phyloP scores from a whole-genome alignment of 129 eudicot genomes.

The Flaveria ramosissima region DNA sequence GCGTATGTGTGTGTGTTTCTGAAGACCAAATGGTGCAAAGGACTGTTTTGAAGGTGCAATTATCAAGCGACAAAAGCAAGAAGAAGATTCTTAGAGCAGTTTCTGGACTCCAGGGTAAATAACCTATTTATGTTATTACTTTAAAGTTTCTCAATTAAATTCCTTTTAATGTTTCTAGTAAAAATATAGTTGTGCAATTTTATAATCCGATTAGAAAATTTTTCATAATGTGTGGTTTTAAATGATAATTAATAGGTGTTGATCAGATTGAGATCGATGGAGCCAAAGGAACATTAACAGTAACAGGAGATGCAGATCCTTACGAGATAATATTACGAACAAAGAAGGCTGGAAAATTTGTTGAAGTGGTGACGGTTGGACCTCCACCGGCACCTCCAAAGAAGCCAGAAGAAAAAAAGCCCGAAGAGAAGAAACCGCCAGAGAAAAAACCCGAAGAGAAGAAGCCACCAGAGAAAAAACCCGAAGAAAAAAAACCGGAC shows the following conservation, averaged over 20 bases:
- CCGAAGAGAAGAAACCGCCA: slow-evolving; percentile 37
- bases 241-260: slow-evolving; percentile 43
- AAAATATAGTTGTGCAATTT: background rate
- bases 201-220: background rate
- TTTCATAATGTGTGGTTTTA: background rate
- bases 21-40: slow-evolving; percentile 54
- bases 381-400: slow-evolving; percentile 69
- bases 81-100: slow-evolving; percentile 62
- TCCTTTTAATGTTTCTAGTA: background rate
- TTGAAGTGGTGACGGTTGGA: slow-evolving; percentile 61
- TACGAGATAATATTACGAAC: slow-evolving; percentile 52
- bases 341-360: slow-evolving; percentile 54
- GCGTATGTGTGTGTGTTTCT: background rate
- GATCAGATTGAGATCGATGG: slow-evolving; percentile 67
- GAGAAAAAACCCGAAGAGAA: slow-evolving; percentile 44
- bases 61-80: slow-evolving; percentile 71
- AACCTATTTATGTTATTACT: background rate
- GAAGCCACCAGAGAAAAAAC: slow-evolving; percentile 26
- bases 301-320: slow-evolving; percentile 73
- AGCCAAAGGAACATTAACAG: slow-evolving; percentile 56
- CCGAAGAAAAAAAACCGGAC: slow-evolving; percentile 28
- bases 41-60: slow-evolving; percentile 69
- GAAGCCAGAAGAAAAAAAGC: slow-evolving; percentile 51
- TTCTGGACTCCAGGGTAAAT: slow-evolving; percentile 59
- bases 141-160: background rate